These are phyloP conservation scores for Betula pendula DNA, from an alignment of 306 rosid species.

Conservation along the genomic window DNA sequence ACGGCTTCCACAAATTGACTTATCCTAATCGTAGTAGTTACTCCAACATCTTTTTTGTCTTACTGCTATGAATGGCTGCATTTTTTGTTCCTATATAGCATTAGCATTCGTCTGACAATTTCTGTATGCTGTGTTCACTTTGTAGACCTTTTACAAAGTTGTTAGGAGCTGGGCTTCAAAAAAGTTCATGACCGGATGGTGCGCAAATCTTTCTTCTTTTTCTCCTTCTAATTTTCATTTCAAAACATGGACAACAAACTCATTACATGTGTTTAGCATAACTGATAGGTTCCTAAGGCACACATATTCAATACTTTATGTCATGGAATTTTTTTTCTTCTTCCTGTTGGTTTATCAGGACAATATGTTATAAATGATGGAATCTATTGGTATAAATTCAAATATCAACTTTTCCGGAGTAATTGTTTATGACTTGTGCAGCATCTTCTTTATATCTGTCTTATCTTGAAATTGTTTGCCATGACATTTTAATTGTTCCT, in stretches of 20 bases:
- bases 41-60: not conserved
- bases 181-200: constrained; percentile 95
- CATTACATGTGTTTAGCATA: not conserved
- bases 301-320: not conserved
- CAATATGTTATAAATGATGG: not conserved
- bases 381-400: not conserved
- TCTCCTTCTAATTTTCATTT: constrained; percentile 6
- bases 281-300: not conserved
- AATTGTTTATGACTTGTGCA: not conserved
- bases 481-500: not conserved
- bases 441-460: not conserved
- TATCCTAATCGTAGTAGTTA: constrained; percentile 1
- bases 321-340: not conserved
- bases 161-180: constrained; percentile 88
- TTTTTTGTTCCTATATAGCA: constrained; percentile 3
- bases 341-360: not conserved
- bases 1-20: not conserved
- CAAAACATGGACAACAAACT: not conserved
- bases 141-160: constrained; percentile 80
- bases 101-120: constrained; percentile 23
- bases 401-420: not conserved
- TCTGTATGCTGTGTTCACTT: constrained; percentile 25
- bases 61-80: not conserved
- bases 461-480: not conserved
- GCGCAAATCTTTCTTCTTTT: constrained; percentile 27